These are phyloP conservation scores for Cryomyces antarcticus DNA, from an alignment of 495 filamentous ascomycete species.

Conservation along the genomic window DNA sequence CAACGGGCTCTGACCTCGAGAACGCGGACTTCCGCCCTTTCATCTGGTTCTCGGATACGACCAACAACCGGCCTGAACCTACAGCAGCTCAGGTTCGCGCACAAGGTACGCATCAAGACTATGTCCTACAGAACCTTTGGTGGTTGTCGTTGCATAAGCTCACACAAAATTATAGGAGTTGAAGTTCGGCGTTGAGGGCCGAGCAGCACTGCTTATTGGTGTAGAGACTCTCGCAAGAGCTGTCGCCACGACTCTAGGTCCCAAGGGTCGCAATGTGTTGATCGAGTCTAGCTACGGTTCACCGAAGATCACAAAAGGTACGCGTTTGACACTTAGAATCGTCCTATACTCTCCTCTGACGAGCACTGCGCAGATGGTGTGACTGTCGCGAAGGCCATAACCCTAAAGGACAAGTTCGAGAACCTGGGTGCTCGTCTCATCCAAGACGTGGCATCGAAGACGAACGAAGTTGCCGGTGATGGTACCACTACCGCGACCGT, in stretches of 20 bases:
- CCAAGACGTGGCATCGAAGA: constrained; percentile 97
- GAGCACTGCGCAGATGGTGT: constrained; percentile 51
- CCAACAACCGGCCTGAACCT: constrained; percentile 31
- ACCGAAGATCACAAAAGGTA: constrained; percentile 98
- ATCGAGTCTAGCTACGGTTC: constrained; percentile 97
- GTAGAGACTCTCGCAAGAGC: constrained; percentile 94
- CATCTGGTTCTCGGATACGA: constrained; percentile 35
- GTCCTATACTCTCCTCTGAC: constrained; percentile 13
- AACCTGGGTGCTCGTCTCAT: constrained; percentile 93
- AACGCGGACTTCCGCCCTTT: constrained; percentile 47
- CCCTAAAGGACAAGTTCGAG: constrained; percentile 96
- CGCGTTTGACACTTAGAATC: neutral
- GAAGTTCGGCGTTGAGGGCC: constrained; percentile 92
- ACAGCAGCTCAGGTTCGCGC: constrained; percentile 78
- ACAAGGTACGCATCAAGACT: constrained; percentile 50
- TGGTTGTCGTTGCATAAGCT: neutral
- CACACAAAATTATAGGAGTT: constrained; percentile 43
- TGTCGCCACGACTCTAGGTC: constrained; percentile 87
- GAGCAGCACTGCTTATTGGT: constrained; percentile 73
- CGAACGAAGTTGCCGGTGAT: constrained; percentile 95
- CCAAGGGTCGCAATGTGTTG: constrained; percentile 93
- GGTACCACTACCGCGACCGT: constrained; percentile 96
- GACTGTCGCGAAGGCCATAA: constrained; percentile 79
- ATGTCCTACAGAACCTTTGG: neutral
- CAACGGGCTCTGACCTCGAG: constrained; percentile 51